A percentile compares a stretch with the other conserved stretches of the same genome.
Conservation (phyloP, 2,329 filamentous ascomycete species). For the Tolypocladium nubicola region DNA sequence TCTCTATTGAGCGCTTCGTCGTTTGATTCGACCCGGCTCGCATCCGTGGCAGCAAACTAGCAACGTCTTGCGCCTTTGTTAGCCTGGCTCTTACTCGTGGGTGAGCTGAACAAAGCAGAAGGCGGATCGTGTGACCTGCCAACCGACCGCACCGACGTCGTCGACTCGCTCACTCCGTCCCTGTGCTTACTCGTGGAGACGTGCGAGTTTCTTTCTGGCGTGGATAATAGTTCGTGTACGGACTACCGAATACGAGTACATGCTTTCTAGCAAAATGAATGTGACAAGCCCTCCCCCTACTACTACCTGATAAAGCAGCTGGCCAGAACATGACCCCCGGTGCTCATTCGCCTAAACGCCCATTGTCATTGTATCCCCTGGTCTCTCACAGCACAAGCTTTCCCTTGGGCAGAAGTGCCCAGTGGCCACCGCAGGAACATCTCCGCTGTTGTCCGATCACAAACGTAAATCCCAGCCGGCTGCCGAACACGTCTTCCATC, state of each 20-base stretch:
- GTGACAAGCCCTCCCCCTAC: neutral
- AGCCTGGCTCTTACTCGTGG: neutral
- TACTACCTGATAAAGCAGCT: no score
- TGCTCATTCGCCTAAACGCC: neutral
- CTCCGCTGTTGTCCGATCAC: constrained; percentile 43
- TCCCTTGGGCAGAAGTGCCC: constrained; percentile 32
- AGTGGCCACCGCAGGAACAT: constrained; percentile 44
- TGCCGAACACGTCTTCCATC: constrained; percentile 48
- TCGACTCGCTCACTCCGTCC: neutral
- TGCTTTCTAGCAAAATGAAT: no score
- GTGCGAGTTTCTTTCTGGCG: neutral
- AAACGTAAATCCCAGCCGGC: constrained; percentile 40
- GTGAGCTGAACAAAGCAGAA: neutral
- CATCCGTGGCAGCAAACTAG: neutral
- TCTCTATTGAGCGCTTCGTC: neutral
- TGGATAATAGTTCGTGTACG: neutral
- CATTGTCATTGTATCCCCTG: neutral
- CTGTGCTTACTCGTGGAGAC: neutral
- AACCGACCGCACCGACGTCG: neutral
- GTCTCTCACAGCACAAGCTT: constrained; percentile 10
- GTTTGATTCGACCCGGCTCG: neutral
- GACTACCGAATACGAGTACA: no score
- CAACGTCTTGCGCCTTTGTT: neutral
- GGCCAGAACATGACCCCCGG: neutral
- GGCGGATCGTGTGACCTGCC: neutral